Evolutionary conservation across 192 early-diverging fungal species (phyloP).

Genomic region (Podochytrium sp.): DNA sequence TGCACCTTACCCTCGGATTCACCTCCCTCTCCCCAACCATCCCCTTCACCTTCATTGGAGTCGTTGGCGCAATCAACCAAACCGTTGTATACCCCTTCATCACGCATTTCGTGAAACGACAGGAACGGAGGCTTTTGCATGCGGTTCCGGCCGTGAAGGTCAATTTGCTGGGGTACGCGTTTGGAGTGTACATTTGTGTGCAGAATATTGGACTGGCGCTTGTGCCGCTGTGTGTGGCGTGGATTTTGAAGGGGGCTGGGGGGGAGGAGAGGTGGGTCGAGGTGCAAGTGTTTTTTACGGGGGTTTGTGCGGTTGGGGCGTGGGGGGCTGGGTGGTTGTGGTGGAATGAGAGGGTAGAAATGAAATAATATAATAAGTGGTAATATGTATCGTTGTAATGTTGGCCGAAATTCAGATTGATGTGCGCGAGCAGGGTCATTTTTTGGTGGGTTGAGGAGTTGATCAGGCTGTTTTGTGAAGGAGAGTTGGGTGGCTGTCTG

Average conservation of each 20-base stretch:
- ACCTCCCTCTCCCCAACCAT: slow-evolving; percentile 51
- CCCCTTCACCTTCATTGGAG: slow-evolving; percentile 57
- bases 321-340: slow-evolving; percentile 6
- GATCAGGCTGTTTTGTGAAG: too few relatives aligned
- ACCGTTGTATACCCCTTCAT: slow-evolving; percentile 16
- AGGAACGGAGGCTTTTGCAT: slow-evolving; percentile 17
- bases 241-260: slow-evolving; percentile 34
- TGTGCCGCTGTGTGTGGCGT: slow-evolving; percentile 51
- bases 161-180: slow-evolving; percentile 48
- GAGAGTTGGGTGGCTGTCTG: too few relatives aligned
- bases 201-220: slow-evolving; percentile 50
- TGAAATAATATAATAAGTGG: too few relatives aligned
- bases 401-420: too few relatives aligned
- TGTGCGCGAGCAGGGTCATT: too few relatives aligned
- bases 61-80: slow-evolving; percentile 57
- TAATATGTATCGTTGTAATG: too few relatives aligned
- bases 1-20: slow-evolving; percentile 59
- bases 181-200: slow-evolving; percentile 44
- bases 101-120: neutral
- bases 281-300: slow-evolving; percentile 53
- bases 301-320: slow-evolving; percentile 38
- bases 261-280: slow-evolving; percentile 26
- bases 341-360: neutral
- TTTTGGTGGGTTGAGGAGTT: too few relatives aligned
- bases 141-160: neutral